phyloP scores from a whole-genome alignment of 768 basidiomycete species.

The Phaeolepiota aurea region DNA sequence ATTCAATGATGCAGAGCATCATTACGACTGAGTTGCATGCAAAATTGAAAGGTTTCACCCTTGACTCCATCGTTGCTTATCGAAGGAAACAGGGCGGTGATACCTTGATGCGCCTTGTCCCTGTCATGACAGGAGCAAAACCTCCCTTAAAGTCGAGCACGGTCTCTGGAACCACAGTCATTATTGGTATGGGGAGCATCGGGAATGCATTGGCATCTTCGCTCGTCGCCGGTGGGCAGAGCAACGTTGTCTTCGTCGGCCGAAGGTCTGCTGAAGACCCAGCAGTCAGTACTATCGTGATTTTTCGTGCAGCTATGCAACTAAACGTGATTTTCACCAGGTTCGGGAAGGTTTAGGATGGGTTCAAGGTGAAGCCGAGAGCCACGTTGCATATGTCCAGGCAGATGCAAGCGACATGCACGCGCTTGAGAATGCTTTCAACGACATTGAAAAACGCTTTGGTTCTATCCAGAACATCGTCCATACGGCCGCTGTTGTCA shows the following conservation, averaged over 20 bases:
- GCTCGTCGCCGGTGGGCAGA: constrained; percentile 15
- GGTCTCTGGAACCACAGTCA: constrained; percentile 16
- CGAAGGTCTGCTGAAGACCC: constrained; percentile 11
- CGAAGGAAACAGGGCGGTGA: constrained; percentile 11
- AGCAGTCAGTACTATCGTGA: constrained; percentile 11
- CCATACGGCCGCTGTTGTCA: constrained; percentile 18
- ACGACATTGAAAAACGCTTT: constrained; percentile 9
- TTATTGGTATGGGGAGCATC: constrained; percentile 25
- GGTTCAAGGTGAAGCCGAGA: constrained; percentile 8
- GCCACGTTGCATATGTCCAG: constrained; percentile 14
- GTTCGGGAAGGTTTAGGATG: constrained; percentile 11
- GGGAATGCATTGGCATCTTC: constrained; percentile 16
- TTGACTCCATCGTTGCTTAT: constrained; percentile 14
- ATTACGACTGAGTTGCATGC: constrained; percentile 5
- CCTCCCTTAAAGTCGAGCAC: constrained; percentile 1
- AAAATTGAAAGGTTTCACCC: constrained; percentile 8
- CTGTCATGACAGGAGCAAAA: constrained; percentile 12
- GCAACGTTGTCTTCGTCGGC: constrained; percentile 17
- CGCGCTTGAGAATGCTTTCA: constrained; percentile 12
- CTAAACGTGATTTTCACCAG: constrained; percentile 8
- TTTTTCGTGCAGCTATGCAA: not conserved
- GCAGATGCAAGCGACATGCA: constrained; percentile 14
- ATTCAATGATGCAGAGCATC: not conserved
- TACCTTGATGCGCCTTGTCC: constrained; percentile 15
- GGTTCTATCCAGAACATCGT: constrained; percentile 19